Conservation (phyloP, 176 grass and related monocot genomes). For the Chrysopogon serrulatus region DNA sequence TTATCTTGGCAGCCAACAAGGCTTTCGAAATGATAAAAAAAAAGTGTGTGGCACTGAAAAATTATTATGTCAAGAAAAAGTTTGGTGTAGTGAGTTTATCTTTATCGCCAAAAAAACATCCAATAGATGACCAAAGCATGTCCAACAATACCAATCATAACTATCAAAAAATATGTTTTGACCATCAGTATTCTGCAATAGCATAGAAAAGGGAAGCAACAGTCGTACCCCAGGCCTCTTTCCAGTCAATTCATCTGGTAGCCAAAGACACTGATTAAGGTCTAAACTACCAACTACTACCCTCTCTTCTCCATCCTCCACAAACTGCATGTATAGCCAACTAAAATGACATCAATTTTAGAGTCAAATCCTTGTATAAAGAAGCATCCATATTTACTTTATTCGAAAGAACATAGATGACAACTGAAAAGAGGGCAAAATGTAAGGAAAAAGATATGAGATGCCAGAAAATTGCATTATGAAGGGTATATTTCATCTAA, state of each 20-base stretch:
- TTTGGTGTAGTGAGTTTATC: not conserved
- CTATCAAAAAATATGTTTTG: not conserved
- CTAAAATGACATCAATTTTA: not conserved
- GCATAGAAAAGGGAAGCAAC: not conserved
- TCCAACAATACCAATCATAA: not conserved
- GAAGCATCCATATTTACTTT: not conserved
- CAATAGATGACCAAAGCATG: not conserved
- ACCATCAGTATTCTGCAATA: not conserved
- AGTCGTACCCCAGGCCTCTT: slow-evolving; percentile 63
- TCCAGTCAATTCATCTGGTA: slow-evolving; percentile 84
- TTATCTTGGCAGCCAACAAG: not conserved
- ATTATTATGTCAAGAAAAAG: not conserved
- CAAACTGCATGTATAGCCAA: slow-evolving; percentile 58
- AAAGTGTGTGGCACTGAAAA: not conserved
- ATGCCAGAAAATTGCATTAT: not conserved
- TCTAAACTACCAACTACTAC: slow-evolving; percentile 83
- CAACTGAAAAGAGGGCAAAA: not conserved
- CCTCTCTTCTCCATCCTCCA: slow-evolving; percentile 73
- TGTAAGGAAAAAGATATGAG: not conserved
- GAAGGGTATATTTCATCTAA: not conserved
- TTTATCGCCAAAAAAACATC: not conserved
- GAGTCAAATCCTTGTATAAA: not conserved
- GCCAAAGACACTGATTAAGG: slow-evolving; percentile 79
- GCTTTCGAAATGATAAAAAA: not conserved
- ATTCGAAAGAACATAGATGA: not conserved